phyloP scores from a whole-genome alignment of 495 filamentous ascomycete species.

The Oidiodendron maius region DNA sequence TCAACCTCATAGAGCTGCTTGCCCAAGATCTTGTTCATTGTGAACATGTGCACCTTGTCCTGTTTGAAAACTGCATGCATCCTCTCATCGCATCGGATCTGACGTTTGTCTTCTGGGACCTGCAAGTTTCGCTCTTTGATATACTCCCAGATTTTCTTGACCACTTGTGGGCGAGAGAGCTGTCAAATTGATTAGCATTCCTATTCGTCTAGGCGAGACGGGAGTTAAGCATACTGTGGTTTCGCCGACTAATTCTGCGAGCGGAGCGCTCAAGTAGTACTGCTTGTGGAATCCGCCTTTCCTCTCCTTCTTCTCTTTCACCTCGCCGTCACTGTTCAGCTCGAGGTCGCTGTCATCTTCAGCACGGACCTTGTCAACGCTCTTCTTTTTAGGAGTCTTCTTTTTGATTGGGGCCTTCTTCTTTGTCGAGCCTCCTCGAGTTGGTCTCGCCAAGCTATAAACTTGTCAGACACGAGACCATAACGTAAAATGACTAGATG shows the following conservation, averaged over 20 bases:
- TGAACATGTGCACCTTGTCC: constrained; percentile 94
- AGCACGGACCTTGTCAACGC: constrained; percentile 60
- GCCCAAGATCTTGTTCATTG: constrained; percentile 71
- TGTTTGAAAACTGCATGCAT: constrained; percentile 88
- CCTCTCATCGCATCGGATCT: constrained; percentile 86
- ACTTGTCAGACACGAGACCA: not conserved
- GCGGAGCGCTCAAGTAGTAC: constrained; percentile 56
- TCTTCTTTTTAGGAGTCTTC: constrained; percentile 46
- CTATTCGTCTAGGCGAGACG: too few species aligned
- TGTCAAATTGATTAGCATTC: constrained; percentile 22
- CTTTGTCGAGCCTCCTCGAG: constrained; percentile 52
- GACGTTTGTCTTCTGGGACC: constrained; percentile 82
- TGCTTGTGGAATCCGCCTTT: constrained; percentile 49
- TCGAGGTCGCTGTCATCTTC: constrained; percentile 78
- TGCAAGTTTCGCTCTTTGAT: constrained; percentile 84
- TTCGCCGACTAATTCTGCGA: constrained; percentile 55
- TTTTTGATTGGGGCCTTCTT: constrained; percentile 50
- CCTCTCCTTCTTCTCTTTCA: constrained; percentile 49
- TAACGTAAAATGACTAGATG: not conserved
- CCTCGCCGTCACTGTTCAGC: constrained; percentile 50
- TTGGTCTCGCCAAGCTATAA: constrained; percentile 53
- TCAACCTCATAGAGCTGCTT: constrained; percentile 51
- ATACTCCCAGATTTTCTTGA: constrained; percentile 93
- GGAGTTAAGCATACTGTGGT: constrained; percentile 27
- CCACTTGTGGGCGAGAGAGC: constrained; percentile 88